Conservation (phyloP, 352 stramenopile species). For the Phytophthora gonapodyides region DNA sequence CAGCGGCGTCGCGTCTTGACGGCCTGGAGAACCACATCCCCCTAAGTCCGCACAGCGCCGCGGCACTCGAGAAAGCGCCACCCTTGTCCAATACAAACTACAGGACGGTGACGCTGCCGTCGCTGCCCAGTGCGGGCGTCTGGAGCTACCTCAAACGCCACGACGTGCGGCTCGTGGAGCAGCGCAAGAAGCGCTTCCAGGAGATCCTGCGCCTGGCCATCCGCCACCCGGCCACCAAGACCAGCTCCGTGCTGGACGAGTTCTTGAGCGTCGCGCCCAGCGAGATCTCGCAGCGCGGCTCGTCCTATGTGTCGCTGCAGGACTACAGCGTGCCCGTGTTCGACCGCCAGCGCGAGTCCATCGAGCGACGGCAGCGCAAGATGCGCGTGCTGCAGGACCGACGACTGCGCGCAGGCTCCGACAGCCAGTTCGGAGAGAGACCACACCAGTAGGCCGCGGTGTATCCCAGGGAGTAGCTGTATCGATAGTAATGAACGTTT, state of each 20-base stretch:
- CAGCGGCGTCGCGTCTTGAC: conserved; percentile 6
- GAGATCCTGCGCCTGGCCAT: conserved; percentile 83
- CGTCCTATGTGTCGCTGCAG: conserved; percentile 81
- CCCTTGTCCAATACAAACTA: conserved; percentile 48
- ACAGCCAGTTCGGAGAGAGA: conserved; percentile 39
- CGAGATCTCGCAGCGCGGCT: conserved; percentile 75
- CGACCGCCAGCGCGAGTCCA: conserved; percentile 75
- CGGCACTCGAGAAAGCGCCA: conserved; percentile 29
- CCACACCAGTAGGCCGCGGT: conserved; percentile 18
- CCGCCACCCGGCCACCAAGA: conserved; percentile 71
- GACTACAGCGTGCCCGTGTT: conserved; percentile 81
- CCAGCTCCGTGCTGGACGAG: conserved; percentile 62
- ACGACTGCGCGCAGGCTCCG: conserved; percentile 46
- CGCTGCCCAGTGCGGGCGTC: conserved; percentile 72
- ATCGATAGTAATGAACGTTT: conserved; percentile 49
- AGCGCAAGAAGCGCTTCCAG: conserved; percentile 82
- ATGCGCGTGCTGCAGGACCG: conserved; percentile 69
- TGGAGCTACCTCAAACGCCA: conserved; percentile 87
- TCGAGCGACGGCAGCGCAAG: conserved; percentile 78
- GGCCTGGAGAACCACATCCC: conserved; percentile 44
- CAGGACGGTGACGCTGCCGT: conserved; percentile 54
- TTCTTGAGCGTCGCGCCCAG: conserved; percentile 77
- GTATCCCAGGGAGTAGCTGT: conserved; percentile 29
- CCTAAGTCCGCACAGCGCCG: conserved; percentile 47
- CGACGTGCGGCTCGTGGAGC: conserved; percentile 76